Conservation (phyloP, 2,329 filamentous ascomycete species). For the Penicillium crustosum region DNA sequence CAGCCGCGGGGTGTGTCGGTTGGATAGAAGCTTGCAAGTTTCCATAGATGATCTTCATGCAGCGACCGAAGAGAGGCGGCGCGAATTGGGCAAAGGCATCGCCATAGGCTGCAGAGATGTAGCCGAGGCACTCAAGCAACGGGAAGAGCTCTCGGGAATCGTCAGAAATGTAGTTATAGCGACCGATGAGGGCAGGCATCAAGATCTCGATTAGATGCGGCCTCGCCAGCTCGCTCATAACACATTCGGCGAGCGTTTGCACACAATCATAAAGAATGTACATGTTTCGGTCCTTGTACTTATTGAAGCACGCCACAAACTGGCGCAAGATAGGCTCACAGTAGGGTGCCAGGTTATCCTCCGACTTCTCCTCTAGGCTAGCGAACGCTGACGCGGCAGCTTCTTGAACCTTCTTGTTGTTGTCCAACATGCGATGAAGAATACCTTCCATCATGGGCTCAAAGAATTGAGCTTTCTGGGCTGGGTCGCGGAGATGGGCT, state of each 20-base stretch:
- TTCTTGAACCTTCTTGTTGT: conserved; percentile 97
- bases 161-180: conserved; percentile 84
- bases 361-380: conserved; percentile 90
- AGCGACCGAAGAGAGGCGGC: conserved; percentile 79
- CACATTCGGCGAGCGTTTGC: conserved; percentile 90
- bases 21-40: conserved; percentile 81
- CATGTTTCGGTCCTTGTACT: conserved; percentile 99
- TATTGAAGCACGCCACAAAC: conserved; percentile 86
- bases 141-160: conserved; percentile 93
- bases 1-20: conserved; percentile 56
- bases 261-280: conserved; percentile 98
- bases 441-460: conserved; percentile 98
- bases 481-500: conserved; percentile 66
- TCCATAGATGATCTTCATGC: conserved; percentile 84
- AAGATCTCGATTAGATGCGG: conserved; percentile 78
- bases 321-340: conserved; percentile 87
- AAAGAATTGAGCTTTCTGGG: conserved; percentile 74
- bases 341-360: conserved; percentile 76
- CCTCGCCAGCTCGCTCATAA: conserved; percentile 76
- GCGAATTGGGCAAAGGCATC: conserved; percentile 82
- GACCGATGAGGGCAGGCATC: conserved; percentile 87
- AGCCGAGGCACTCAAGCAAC: conserved; percentile 92
- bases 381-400: conserved; percentile 95
- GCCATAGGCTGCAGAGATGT: conserved; percentile 83
- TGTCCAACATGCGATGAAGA: conserved; percentile 88